Conservation (phyloP, 2,329 filamentous ascomycete genomes). For the Shiraia bambusicola region DNA sequence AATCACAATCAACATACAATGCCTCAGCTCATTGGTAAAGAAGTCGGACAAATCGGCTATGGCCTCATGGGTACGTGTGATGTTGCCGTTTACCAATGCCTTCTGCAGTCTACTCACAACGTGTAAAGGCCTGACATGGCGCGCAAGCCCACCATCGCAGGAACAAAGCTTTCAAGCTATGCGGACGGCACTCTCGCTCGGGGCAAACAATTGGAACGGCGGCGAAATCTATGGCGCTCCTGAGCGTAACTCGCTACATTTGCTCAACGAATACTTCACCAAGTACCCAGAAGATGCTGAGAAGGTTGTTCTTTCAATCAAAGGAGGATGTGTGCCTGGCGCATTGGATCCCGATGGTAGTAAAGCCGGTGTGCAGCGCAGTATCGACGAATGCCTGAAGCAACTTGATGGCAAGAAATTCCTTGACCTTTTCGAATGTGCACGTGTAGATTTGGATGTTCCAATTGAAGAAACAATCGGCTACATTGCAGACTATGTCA, state of each 20-base stretch:
- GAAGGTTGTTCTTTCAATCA: constrained; percentile 56
- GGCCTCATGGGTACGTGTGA: constrained; percentile 49
- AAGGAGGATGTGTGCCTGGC: constrained; percentile 47
- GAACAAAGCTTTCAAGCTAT: constrained; percentile 49
- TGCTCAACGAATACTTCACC: constrained; percentile 54
- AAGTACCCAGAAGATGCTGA: constrained; percentile 54
- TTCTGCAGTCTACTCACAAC: constrained; percentile 11
- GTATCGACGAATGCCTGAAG: constrained; percentile 50
- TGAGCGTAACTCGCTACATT: constrained; percentile 50
- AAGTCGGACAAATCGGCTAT: constrained; percentile 48
- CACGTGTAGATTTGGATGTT: constrained; percentile 47
- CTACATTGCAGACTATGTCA: constrained; percentile 44
- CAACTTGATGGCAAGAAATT: constrained; percentile 51
- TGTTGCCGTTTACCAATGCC: no score
- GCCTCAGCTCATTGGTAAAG: constrained; percentile 40
- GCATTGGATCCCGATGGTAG: constrained; percentile 44
- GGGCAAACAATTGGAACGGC: constrained; percentile 54
- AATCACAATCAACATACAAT: constrained; percentile 20
- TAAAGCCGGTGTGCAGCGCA: constrained; percentile 44
- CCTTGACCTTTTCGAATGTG: constrained; percentile 52
- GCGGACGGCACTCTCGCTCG: constrained; percentile 45
- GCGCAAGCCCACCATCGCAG: constrained; percentile 38
- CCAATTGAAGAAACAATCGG: constrained; percentile 50
- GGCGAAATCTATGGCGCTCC: constrained; percentile 53
- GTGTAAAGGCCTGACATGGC: constrained; percentile 49